Conservation (phyloP, 2,329 filamentous ascomycete species). For the Stromatinia cepivora region DNA sequence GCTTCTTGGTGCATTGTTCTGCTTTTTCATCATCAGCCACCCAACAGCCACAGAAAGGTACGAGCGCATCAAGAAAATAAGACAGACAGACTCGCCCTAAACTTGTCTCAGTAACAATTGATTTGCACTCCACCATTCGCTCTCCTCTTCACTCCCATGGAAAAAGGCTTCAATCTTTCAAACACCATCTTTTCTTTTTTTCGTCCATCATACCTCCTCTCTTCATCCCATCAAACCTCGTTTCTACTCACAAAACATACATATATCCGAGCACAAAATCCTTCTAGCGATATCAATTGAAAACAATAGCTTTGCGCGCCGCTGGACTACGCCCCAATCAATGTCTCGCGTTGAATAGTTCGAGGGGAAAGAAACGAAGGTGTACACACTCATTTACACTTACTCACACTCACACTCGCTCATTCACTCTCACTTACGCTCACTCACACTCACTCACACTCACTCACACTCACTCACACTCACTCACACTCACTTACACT, state of each 20-base stretch:
- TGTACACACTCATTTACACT: neutral
- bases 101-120: conserved; percentile 2
- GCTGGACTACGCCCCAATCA: conserved; percentile 1
- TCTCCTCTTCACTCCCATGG: neutral
- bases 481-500: too few species aligned
- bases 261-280: conserved; percentile 2
- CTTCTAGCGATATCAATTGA: neutral
- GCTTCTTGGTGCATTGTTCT: neutral
- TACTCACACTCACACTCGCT: too few species aligned
- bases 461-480: too few species aligned
- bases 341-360: neutral
- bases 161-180: neutral
- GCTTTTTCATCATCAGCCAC: conserved; percentile 2
- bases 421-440: too few species aligned
- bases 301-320: neutral
- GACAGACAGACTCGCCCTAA: conserved; percentile 2
- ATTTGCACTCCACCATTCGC: neutral
- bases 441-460: neutral
- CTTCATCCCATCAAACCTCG: neutral
- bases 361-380: neutral
- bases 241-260: neutral
- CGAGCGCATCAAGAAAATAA: neutral
- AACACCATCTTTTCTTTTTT: neutral
- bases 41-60: conserved; percentile 10
- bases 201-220: neutral